These are phyloP conservation scores for Cymbopogon flexuosus DNA, from an alignment of 202 grass and related monocot species.

Conservation along the genomic window DNA sequence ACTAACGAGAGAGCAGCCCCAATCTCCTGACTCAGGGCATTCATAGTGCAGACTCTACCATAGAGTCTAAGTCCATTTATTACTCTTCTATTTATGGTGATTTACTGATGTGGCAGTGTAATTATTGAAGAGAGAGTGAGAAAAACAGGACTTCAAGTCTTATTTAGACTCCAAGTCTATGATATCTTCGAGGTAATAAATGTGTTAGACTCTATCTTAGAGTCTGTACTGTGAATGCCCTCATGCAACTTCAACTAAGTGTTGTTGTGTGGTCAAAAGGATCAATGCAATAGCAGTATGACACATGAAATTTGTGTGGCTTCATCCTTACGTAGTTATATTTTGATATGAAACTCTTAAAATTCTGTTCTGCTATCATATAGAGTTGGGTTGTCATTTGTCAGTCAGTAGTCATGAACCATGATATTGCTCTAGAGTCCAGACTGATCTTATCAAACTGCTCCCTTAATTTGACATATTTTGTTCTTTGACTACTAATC, in stretches of 20 bases:
- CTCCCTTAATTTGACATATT: not conserved
- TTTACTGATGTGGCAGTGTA: too few relatives aligned
- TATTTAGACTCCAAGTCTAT: too few relatives aligned
- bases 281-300: not conserved
- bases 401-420: not conserved
- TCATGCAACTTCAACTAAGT: not conserved
- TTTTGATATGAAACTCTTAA: constrained; percentile 29
- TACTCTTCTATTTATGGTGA: too few relatives aligned
- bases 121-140: too few relatives aligned
- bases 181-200: too few relatives aligned
- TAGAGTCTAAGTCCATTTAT: too few relatives aligned
- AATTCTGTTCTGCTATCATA: not conserved
- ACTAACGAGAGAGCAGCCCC: not conserved
- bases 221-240: not conserved
- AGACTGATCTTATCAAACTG: not conserved
- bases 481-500: not conserved
- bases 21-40: not conserved
- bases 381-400: constrained; percentile 5
- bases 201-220: too few relatives aligned
- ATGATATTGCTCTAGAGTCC: not conserved
- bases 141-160: too few relatives aligned
- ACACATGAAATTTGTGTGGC: constrained; percentile 23
- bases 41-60: too few relatives aligned
- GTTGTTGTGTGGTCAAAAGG: constrained; percentile 6
- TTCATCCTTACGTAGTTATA: not conserved